Evolutionary conservation across 306 rosid genomes (phyloP).

Genomic region (Vachellia pachyceras): DNA sequence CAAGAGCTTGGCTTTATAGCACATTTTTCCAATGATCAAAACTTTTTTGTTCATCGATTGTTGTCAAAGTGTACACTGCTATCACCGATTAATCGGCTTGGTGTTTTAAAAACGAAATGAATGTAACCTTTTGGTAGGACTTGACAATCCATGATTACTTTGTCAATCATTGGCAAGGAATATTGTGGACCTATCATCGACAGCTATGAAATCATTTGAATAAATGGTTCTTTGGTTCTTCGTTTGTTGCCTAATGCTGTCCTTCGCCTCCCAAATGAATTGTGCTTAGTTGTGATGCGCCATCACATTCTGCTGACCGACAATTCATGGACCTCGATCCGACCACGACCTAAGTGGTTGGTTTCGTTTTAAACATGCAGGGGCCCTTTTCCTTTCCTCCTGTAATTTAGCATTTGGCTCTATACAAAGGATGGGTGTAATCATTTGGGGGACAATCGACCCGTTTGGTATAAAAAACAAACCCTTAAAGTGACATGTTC

Average conservation of each 20-base stretch:
- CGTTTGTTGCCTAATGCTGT: background rate
- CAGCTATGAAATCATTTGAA: constrained; percentile 32
- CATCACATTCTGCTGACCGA: constrained; percentile 34
- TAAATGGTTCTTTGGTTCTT: constrained; percentile 17
- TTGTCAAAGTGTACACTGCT: background rate
- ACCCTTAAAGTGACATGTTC: constrained; percentile 31
- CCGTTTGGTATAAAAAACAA: constrained; percentile 10
- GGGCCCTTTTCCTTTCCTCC: background rate
- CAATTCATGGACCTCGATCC: constrained; percentile 19
- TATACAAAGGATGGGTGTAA: background rate
- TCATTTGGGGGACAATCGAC: constrained; percentile 15
- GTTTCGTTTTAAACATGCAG: constrained; percentile 29
- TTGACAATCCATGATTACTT: constrained; percentile 23
- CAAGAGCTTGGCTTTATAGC: constrained; percentile 6
- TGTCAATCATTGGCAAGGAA: constrained; percentile 34
- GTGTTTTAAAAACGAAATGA: background rate
- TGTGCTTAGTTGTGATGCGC: constrained; percentile 24
- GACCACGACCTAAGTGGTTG: constrained; percentile 30
- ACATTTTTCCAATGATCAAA: background rate
- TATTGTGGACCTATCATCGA: constrained; percentile 11
- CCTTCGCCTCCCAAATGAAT: constrained; percentile 18
- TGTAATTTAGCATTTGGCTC: background rate
- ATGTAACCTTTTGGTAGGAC: background rate
- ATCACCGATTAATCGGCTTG: background rate
- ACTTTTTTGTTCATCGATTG: background rate